Evolutionary conservation across 2,329 filamentous ascomycete species (phyloP), one percentile per base, ranked within the genome.

Genomic region (Paradendryphiella salina): DNA sequence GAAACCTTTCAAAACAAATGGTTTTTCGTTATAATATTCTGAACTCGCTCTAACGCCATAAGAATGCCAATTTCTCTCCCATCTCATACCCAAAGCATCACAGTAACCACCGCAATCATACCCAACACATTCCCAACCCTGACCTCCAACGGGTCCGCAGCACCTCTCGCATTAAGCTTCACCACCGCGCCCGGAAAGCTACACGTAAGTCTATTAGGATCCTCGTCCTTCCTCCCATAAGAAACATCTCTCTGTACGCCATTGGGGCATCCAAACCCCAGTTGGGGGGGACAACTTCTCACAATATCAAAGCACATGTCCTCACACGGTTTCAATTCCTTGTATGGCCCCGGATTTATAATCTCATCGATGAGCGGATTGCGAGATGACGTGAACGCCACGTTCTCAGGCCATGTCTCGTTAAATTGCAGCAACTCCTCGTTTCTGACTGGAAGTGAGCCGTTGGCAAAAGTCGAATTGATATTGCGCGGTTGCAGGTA

Each of bases 261-360:
- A 45, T 57, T 59, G 1, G 94, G 93, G 74, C 94, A 99, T 1
- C 70, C 75, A 64, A 99, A 96, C 0, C 80, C 79, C 61, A 99
- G 76, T 0, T 80, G 74, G 0, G 90, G 81, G 0, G 94, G 93
- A 73, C 94, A 99, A 67, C 83, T 90, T 73, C 88, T 85, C 9
- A 96, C 89, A 1, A 99, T 80, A 46, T 87, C 84, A 69, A 91
- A 94, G 76, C 94, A 99, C 42, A 96, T 76, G 58, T 96, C 88
- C 54, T 89, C 83, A 66, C 93, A 97, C 0, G 94, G 94, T 7
- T 96, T 77, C 15, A 97, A 78, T 76, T 99, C 94, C 69, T 92
- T 95, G 75, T 99, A 97, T 0, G 94, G 94, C 0, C 94, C 94
- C 0, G 94, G 92, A 55, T 80, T 74, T 51, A 97, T 84, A 1